Percentiles rank a stretch among this genome's conserved stretches.
phyloP scores from a whole-genome alignment of 2,329 filamentous ascomycete species.

The Periglandula ipomoeae region DNA sequence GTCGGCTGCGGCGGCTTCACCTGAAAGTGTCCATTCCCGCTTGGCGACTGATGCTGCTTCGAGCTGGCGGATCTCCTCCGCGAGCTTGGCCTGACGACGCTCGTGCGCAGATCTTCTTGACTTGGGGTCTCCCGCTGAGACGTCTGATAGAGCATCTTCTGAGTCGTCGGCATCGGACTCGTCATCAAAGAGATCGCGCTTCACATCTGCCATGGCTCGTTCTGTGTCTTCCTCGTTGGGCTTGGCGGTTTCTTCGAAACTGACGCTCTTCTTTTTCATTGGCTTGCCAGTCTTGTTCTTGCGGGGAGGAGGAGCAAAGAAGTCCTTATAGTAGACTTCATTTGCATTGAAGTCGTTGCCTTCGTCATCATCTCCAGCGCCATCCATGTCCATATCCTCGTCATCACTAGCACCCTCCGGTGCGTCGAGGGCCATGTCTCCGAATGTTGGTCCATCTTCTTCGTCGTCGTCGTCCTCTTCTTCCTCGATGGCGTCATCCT shows the following conservation, averaged over 20 bases:
- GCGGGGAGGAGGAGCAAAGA: constrained; percentile 78
- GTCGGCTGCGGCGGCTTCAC: constrained; percentile 75
- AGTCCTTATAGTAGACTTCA: constrained; percentile 83
- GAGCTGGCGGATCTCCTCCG: constrained; percentile 82
- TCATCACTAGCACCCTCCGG: constrained; percentile 61
- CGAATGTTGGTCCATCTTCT: constrained; percentile 77
- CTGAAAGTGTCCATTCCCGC: constrained; percentile 80
- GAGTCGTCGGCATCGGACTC: constrained; percentile 55
- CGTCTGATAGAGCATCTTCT: constrained; percentile 54
- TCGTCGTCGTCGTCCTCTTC: constrained; percentile 53
- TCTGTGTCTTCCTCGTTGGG: constrained; percentile 61
- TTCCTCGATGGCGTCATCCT: constrained; percentile 15
- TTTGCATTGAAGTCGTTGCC: constrained; percentile 67
- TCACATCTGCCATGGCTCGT: constrained; percentile 77
- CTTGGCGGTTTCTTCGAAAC: constrained; percentile 29
- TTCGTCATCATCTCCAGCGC: constrained; percentile 41
- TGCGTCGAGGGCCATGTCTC: constrained; percentile 64
- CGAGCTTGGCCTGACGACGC: constrained; percentile 73
- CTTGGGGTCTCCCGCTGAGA: constrained; percentile 59
- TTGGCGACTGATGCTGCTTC: constrained; percentile 86
- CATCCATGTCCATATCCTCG: constrained; percentile 45
- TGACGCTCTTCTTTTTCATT: constrained; percentile 26
- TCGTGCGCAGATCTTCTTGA: constrained; percentile 79
- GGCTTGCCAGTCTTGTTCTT: constrained; percentile 50
- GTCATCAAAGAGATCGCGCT: constrained; percentile 85